phyloP scores from a whole-genome alignment of 2,329 filamentous ascomycete species.

The Chaetomium globosum region DNA sequence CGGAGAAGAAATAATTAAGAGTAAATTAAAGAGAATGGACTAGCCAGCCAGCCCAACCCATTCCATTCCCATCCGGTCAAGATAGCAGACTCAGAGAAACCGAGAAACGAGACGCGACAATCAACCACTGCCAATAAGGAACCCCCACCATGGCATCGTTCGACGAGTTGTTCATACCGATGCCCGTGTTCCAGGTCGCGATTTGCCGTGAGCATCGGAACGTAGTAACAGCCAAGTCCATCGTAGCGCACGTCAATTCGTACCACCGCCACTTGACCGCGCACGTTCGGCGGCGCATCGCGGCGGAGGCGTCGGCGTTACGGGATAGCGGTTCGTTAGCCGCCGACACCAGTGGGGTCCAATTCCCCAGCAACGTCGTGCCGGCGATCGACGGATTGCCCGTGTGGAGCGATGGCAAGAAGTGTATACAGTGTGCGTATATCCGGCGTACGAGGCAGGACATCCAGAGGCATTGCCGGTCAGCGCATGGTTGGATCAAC shows the following conservation, averaged over 20 bases:
- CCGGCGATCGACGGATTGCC: background rate
- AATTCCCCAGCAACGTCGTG: background rate
- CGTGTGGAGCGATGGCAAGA: too few species aligned
- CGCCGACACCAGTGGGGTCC: background rate
- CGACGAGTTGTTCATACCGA: constrained; percentile 7
- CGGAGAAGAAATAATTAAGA: too few species aligned
- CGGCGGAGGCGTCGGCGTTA: constrained; percentile 4
- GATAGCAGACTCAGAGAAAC: too few species aligned
- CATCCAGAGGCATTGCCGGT: too few species aligned
- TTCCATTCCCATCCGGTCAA: too few species aligned
- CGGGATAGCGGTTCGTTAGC: constrained; percentile 2
- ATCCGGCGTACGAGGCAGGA: too few species aligned
- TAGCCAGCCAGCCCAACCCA: too few species aligned
- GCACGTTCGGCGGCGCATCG: background rate
- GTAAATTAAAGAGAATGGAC: too few species aligned
- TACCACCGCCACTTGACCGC: constrained; percentile 4
- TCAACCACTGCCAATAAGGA: too few species aligned
- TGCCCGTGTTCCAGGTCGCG: constrained; percentile 4
- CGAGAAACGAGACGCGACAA: too few species aligned
- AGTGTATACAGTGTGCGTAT: too few species aligned
- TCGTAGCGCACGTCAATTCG: constrained; percentile 1
- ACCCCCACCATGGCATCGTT: background rate
- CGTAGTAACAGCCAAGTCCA: constrained; percentile 3
- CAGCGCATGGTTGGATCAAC: too few species aligned
- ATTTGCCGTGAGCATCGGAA: constrained; percentile 9